Base-by-base conservation (phyloP, 2,329 filamentous ascomycete genomes). In the Ophiocordyceps camponoti-floridani region DNA sequence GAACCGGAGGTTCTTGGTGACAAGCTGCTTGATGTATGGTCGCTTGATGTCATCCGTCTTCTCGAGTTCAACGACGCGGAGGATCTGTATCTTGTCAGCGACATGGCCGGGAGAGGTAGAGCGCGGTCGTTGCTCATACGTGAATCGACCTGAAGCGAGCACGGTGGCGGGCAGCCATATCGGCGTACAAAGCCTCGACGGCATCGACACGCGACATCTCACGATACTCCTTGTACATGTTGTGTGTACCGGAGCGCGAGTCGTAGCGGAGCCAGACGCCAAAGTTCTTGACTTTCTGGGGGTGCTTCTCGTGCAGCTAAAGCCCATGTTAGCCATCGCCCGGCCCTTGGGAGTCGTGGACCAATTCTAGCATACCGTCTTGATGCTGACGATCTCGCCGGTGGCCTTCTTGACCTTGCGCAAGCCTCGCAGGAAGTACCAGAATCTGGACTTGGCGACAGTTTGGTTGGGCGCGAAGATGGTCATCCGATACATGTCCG, bases 171-270 rank as follows among this genome's bases (percentile, higher is more conserved):
- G 93, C 89, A 59, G 91, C 87, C 91, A 98, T 96, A 76, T 98
- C 91, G 72, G 91, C 84, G 83, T 98, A 98, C 66, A 98, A 80
- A 58, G 89, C 73, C 73, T 96, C 84, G 62, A 96, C 89, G 56
- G 91, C 91, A 58, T 91, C 89, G 63, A 82, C 84, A 70, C 91
- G 79, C 66, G 84, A 89, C 79, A 96, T 84, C 79, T 96, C 91
- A 67, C 91, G 85, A 84, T 95, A 96, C 82, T 98, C 91, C 82
- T 96, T 96, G 86, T 98, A 98, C 91, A 98, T 98, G 84, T 98
- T 98, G 87, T 98, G 91, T 62, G 91, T 98, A 62, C 91, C 91
- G 61, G 91, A 96, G 71, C 91, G 89, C 52, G 93, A 98, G 75
- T 98, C 89, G 77, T 98, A 98, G 67, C 93, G 88, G 74, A 98